A percentile compares a stretch with the other conserved stretches of the same genome.
These are phyloP conservation scores for Phaeosphaeria sp. DNA, from an alignment of 2,329 filamentous ascomycete genomes.

Conservation along the genomic window DNA sequence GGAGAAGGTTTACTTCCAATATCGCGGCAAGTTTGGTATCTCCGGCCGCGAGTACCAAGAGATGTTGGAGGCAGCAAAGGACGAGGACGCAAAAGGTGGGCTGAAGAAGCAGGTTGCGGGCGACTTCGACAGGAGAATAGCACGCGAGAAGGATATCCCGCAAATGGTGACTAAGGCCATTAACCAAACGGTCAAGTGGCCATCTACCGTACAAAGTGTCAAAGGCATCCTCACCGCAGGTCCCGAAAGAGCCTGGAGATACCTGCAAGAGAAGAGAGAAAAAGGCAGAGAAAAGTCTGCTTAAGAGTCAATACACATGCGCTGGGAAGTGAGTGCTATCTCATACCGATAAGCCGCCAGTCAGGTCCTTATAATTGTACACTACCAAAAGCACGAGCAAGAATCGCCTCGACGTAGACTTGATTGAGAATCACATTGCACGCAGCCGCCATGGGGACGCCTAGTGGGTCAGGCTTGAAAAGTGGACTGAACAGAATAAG, in stretches of 20 bases:
- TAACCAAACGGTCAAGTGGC: constrained; percentile 89
- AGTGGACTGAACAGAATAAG: not conserved
- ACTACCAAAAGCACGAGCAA: constrained; percentile 20
- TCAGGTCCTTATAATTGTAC: constrained; percentile 21
- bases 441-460: constrained; percentile 17
- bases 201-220: constrained; percentile 83
- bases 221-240: constrained; percentile 87
- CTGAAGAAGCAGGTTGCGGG: constrained; percentile 80
- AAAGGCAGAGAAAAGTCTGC: constrained; percentile 49
- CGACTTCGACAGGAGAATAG: constrained; percentile 85
- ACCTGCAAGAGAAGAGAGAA: constrained; percentile 77
- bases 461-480: constrained; percentile 31
- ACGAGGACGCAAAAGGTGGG: constrained; percentile 66
- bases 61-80: constrained; percentile 79
- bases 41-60: constrained; percentile 81
- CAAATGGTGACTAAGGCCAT: constrained; percentile 77
- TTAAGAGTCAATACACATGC: not conserved
- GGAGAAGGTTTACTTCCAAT: constrained; percentile 90
- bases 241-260: constrained; percentile 70
- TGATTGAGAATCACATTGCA: constrained; percentile 7
- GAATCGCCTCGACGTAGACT: constrained; percentile 1
- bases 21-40: constrained; percentile 88
- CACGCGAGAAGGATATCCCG: constrained; percentile 72
- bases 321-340: not conserved
- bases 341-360: no score